Evolutionary conservation across 176 grass and related monocot species (phyloP), one percentile per base, ranked within the genome.

Genomic region (Themeda triandra): DNA sequence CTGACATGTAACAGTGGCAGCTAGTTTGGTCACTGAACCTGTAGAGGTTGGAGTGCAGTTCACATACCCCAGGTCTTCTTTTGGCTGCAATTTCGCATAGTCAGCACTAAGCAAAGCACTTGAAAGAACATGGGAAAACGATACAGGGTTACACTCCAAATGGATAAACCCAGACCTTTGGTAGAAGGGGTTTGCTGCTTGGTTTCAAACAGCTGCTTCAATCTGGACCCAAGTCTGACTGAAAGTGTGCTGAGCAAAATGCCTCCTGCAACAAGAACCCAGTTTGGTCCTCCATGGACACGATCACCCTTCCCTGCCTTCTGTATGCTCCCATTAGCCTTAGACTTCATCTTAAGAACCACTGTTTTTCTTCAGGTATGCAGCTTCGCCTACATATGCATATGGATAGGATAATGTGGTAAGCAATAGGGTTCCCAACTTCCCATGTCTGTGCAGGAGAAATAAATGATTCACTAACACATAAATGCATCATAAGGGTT

Each of bases 191-290:
- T 84, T 77, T 90, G 87, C 6, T 76, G 86, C 49, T 93, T 98
- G n/a, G 14, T 85, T 69, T 85, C 77, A 71, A 95, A 90, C 68
- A 82, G 51, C 14, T 95, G 87, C 87, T 90, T 98, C 70, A 98
- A 49, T 39, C 90, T 91, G 89, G 83, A 89, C 66, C 91, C 96
- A 73, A 98, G 73, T 64, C 83, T 91, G 35, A 95, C 64, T 67
- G 96, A 93, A 82, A 98, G 85, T 4, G 89, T 95, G 79, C 96
- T 98, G 2, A 98, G 77, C 37, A 98, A 85, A 75, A 90, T 74
- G 65, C 87, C 91, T 67, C 89, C 91, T 5, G 93, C 87, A 77
- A 98, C 80, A 85, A 98, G 72, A 79, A 92, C 77, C 92, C 92
- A 98, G 73, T 83, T 98, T 71, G 89, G 72, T 63, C 91, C 85